Base-by-base conservation (phyloP, 257 asterid species). In the Agastache rugosa region DNA sequence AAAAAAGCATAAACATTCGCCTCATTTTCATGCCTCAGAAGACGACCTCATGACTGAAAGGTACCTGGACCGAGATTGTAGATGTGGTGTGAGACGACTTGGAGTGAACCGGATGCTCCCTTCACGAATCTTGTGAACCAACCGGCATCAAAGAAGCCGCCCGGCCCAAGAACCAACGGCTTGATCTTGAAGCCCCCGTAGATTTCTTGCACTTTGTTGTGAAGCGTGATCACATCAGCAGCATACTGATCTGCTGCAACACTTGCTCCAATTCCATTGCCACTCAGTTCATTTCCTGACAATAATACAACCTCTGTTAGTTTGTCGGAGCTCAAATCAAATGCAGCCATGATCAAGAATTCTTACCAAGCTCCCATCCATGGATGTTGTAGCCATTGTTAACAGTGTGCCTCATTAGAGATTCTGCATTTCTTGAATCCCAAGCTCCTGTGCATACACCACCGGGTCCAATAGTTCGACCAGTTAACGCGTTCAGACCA, bases 321-420 rank as follows among this genome's bases (percentile, higher is more conserved):
- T 47, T 34, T 68, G 45, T 68, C 20, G 15, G 3, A 27, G n/a
- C 16, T 55, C 6, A 48, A 53, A 9, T n/a, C 1, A 20, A 41
- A 64, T 44, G 55, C 34, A 23, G 39, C 41, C 35, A 6, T 20
- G 5, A 51, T 50, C 23, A 77, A 45, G 67, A 25, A 44, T 66
- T 75, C 80, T 63, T 83, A 91, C 98, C 98, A 15, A 93, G 96
- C 90, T 93, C 97, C 98, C 97, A 93, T 71, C 96, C 97, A 34
- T 82, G 67, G 67, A 91, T 86, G 15, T 75, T 54, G 77, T 83
- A 86, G 63, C 85, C 84, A 48, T 71, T 86, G 12, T 75, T 69
- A 1, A 83, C 87, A 3, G 95, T 90, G 75, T 88, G 85, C 77
- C 85, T 73, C 42, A 94, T 85, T n/a, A 94, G 87, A 72, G 82